Evolutionary conservation across 129 eudicot species (phyloP).

Genomic region (Flaveria ramosissima): DNA sequence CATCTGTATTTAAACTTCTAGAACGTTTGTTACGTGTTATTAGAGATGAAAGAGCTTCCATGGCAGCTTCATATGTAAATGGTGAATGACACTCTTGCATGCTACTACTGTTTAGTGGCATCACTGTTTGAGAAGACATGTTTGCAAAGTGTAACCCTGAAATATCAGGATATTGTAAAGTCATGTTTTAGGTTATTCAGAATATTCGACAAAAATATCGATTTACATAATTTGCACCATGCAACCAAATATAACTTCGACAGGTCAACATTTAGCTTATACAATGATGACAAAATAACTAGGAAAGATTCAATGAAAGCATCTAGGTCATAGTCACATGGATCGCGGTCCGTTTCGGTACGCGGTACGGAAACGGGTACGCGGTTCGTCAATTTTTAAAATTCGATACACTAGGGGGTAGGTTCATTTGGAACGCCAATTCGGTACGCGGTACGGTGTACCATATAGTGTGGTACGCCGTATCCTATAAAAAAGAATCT

Average conservation of each 20-base stretch:
- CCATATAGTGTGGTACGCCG: no score
- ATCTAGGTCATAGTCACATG: no score
- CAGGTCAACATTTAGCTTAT: neutral
- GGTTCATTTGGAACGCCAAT: no score
- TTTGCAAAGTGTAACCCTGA: slow-evolving; percentile 47
- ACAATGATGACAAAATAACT: neutral
- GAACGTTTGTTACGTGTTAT: slow-evolving; percentile 67
- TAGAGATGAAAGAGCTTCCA: slow-evolving; percentile 93
- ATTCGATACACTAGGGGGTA: no score
- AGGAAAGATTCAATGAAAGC: no score
- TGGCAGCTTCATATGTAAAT: slow-evolving; percentile 69
- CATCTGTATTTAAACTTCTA: slow-evolving; percentile 29
- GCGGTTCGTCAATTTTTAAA: no score
- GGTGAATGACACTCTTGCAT: slow-evolving; percentile 37
- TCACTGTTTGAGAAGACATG: slow-evolving; percentile 48
- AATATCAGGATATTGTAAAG: slow-evolving; percentile 18
- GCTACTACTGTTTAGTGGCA: slow-evolving; percentile 36
- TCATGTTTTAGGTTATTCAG: slow-evolving; percentile 8
- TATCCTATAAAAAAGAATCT: no score
- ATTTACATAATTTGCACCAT: slow-evolving; percentile 16
- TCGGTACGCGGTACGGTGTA: no score
- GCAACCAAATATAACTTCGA: neutral
- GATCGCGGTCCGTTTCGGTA: no score
- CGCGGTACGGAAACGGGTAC: no score
- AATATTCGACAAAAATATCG: neutral